phyloP scores from a whole-genome alignment of 768 basidiomycete species.

The Mycena vitilis region DNA sequence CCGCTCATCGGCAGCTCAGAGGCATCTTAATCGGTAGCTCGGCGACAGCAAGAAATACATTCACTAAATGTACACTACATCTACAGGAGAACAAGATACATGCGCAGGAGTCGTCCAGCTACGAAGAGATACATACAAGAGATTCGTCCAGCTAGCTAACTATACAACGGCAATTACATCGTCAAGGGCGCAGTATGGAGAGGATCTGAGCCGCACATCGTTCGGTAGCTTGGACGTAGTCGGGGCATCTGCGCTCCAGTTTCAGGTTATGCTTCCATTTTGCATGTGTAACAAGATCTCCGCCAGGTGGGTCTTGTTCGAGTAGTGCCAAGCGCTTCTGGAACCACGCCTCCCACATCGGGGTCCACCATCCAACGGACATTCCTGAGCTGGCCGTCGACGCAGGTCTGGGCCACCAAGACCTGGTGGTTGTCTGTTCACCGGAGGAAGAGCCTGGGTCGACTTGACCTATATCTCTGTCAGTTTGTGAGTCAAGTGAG shows the following conservation, averaged over 20 bases:
- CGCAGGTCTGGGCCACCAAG: constrained; percentile 38
- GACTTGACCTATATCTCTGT: background rate
- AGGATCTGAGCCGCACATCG: background rate
- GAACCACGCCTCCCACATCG: constrained; percentile 39
- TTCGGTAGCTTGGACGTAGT: no score
- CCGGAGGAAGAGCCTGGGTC: background rate
- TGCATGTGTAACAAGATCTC: background rate
- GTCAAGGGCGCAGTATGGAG: background rate
- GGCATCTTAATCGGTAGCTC: no score
- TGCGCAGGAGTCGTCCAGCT: no score
- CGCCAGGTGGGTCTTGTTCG: background rate
- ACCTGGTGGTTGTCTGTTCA: constrained; percentile 27
- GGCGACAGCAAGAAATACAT: no score
- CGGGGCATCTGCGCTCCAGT: background rate
- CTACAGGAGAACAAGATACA: no score
- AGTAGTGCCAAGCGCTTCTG: constrained; percentile 24
- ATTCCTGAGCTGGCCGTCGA: constrained; percentile 26
- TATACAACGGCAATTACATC: no score
- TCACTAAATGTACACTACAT: no score
- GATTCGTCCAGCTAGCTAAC: no score
- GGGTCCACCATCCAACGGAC: constrained; percentile 39
- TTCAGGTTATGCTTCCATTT: constrained; percentile 11
- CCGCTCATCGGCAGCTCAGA: no score
- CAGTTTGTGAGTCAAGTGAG: no score
- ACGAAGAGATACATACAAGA: no score